Conservation (phyloP, 495 filamentous ascomycete genomes). For the Penicillium canescens region DNA sequence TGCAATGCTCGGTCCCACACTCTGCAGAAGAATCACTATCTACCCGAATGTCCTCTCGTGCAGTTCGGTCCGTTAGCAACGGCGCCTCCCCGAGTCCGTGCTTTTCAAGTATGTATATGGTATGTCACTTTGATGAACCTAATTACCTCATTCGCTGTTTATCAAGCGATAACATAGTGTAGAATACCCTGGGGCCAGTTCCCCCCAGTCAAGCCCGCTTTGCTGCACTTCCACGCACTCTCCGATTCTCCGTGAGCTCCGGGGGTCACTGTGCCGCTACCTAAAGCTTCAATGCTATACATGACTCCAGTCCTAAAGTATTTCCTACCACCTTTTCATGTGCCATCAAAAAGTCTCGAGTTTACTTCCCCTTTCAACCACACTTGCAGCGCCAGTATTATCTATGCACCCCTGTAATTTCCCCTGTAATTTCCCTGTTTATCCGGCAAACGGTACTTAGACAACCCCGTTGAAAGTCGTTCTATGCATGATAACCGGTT, state of each 20-base stretch:
- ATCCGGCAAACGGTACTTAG: too few relatives aligned
- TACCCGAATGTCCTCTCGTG: background rate
- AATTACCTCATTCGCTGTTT: background rate
- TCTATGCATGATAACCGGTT: too few relatives aligned
- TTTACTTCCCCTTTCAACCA: background rate
- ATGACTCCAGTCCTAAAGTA: background rate
- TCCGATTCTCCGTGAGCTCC: slow-evolving; percentile 13
- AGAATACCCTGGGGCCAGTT: background rate
- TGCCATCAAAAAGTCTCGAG: background rate
- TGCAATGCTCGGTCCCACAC: too few relatives aligned
- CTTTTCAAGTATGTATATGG: slow-evolving; percentile 3
- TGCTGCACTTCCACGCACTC: slow-evolving; percentile 16
- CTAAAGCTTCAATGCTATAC: slow-evolving; percentile 13
- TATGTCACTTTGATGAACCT: background rate
- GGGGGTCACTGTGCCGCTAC: slow-evolving; percentile 4
- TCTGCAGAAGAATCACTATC: background rate
- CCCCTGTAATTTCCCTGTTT: background rate
- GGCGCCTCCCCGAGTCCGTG: slow-evolving; percentile 7
- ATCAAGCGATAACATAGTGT: background rate
- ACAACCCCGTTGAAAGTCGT: background rate
- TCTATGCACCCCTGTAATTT: background rate
- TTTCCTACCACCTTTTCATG: background rate
- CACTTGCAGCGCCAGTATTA: background rate
- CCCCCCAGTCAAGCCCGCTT: background rate
- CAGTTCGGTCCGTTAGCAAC: background rate